Evolutionary conservation across 208 protist genomes (phyloP), one percentile per base, ranked within the genome.

Genomic region (Trypanosoma conorhini): DNA sequence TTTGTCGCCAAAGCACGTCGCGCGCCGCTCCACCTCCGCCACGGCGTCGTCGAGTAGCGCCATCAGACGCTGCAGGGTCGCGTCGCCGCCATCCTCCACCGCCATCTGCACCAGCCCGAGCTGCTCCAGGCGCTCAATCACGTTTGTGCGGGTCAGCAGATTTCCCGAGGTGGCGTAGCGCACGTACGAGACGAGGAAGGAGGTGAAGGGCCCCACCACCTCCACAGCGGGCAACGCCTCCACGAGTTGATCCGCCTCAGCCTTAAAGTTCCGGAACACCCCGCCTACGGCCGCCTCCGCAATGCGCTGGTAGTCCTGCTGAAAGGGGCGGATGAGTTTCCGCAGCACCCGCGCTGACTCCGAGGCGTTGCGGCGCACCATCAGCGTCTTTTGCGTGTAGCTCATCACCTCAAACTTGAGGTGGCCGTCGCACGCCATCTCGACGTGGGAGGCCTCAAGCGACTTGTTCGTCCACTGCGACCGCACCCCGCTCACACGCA

Each of bases 381-480:
- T 93, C 24, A 95, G 57, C 65, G 80, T 84, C 72, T 94, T 94
- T 19, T 77, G 76, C 28, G 82, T 80, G 77, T 93, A 93, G 46
- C 81, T 83, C 82, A 96, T 91, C 42, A 83, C 35, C 69, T 92
- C 82, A 74, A 94, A 93, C 15, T 73, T 40, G 3, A 95, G 57
- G 70, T 94, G 85, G n/a, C 81, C 59, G 35, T 89, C 83, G 59
- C 83, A 91, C 40, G 92, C 92, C 71, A 86, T 85, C 67, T 96
- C 92, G 46, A 96, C 85, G 70, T 95, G 88, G 28, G 92, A 94
- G 12, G 92, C 92, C 75, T 96, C 88, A 19, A 96, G 80, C 22
- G 87, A 85, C 74, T 92, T 88, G 69, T 94, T 95, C 33, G 89
- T 94, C 89, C 92, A 96, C 57, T 83, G 81, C 2, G 83, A 75